Percentiles rank a stretch among this genome's conserved stretches.
phyloP scores from a whole-genome alignment of 768 basidiomycete genomes.

The Punctularia strigosozonata region DNA sequence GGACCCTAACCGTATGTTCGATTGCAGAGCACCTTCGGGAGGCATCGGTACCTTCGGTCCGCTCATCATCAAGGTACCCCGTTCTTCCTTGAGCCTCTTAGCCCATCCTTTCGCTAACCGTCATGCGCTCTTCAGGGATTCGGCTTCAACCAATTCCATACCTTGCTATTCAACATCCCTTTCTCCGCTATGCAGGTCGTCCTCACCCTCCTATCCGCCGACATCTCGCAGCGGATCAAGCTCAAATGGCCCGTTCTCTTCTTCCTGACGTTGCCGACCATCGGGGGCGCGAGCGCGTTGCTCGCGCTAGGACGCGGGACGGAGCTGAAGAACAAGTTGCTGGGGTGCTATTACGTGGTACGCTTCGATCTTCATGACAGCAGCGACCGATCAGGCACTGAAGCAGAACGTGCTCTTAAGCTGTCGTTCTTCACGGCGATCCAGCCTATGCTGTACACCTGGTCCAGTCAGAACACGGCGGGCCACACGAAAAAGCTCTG shows the following conservation, averaged over 20 bases:
- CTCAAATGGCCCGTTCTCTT: constrained; percentile 29
- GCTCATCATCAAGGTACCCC: constrained; percentile 23
- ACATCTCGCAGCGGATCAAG: constrained; percentile 23
- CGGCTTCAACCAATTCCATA: constrained; percentile 27
- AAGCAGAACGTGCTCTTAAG: constrained; percentile 8
- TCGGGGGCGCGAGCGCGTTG: constrained; percentile 25
- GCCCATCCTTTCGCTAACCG: not conserved
- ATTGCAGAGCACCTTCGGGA: constrained; percentile 23
- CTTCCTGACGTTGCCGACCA: constrained; percentile 23
- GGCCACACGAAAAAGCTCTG: constrained; percentile 31
- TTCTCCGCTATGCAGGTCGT: constrained; percentile 31
- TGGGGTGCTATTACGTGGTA: constrained; percentile 29
- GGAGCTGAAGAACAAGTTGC: constrained; percentile 17
- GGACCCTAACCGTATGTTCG: too few species aligned
- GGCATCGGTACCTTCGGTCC: constrained; percentile 33
- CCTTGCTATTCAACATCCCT: constrained; percentile 39
- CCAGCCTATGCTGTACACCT: constrained; percentile 29
- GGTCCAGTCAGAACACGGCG: constrained; percentile 23
- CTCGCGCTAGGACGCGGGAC: constrained; percentile 20
- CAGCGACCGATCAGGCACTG: not conserved
- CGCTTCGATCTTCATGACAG: constrained; percentile 4
- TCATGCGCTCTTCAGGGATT: constrained; percentile 19
- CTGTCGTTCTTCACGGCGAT: constrained; percentile 24
- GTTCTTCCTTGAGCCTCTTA: not conserved
- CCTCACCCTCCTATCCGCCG: constrained; percentile 23